A percentile compares a stretch with the other conserved stretches of the same genome.
Conservation (phyloP, 306 rosid species). For the Quillaja saponaria region DNA sequence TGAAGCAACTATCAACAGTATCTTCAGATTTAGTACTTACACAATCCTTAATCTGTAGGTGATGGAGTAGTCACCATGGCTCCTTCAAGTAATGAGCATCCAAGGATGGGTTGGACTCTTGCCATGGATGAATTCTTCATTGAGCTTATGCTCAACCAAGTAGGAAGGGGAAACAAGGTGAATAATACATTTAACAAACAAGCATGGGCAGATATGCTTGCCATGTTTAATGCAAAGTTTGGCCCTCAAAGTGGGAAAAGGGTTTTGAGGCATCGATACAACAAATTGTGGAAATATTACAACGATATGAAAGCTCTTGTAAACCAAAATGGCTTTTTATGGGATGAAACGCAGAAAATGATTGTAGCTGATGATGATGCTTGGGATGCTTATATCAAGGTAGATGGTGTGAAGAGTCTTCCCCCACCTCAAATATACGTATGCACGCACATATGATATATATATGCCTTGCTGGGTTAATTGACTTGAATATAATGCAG, state of each 20-base stretch:
- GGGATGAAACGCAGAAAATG: constrained; percentile 65
- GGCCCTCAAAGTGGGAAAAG: constrained; percentile 65
- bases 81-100: constrained; percentile 49
- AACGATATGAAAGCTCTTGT: constrained; percentile 51
- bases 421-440: too few relatives aligned
- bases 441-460: too few relatives aligned
- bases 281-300: constrained; percentile 64
- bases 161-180: constrained; percentile 56
- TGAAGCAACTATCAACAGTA: too few relatives aligned
- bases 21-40: too few relatives aligned
- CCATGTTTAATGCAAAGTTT: constrained; percentile 55
- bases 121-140: constrained; percentile 70
- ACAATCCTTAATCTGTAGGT: constrained; percentile 41
- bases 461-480: too few relatives aligned
- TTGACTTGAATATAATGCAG: too few relatives aligned
- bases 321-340: constrained; percentile 60
- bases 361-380: constrained; percentile 58
- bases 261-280: constrained; percentile 63
- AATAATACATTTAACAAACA: constrained; percentile 54
- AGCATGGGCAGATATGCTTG: constrained; percentile 75
- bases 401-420: constrained; percentile 24
- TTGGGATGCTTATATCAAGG: constrained; percentile 79
- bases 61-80: constrained; percentile 44
- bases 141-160: constrained; percentile 73
- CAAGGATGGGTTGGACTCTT: constrained; percentile 60